Base-by-base conservation (phyloP, 2,329 filamentous ascomycete genomes). In the Colletotrichum filicis region DNA sequence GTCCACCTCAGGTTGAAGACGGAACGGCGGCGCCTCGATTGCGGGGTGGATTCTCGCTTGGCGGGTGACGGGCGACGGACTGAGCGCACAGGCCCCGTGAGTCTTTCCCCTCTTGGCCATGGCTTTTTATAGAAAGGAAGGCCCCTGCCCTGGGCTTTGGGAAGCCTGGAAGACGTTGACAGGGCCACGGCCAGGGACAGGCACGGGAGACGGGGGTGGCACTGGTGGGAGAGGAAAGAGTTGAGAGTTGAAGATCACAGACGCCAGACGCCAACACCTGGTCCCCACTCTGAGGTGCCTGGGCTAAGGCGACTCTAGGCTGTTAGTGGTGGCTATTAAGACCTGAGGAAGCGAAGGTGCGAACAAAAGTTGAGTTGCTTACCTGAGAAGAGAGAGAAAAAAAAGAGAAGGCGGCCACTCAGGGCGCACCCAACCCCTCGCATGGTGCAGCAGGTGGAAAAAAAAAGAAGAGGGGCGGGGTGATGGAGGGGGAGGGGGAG, bases 391-490 rank as follows among this genome's bases (percentile, higher is more conserved):
- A 16, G 19, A 53, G 30, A 12, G 32, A 12, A 1, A 32, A 35
- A 26, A 49, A 26, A 6, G 14, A 49, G 19, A 6, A 19, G 16
- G 16, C 28, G 46, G 64, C 46, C 49, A 30, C 64, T 64, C 19
- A 68, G 58, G 65, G 68, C 9, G 46, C 66, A 30, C 55, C 70
- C 70, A 73, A 30, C 70, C 70, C 70, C 70, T 73, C 70, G 70
- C 70, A 69, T 61, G 32, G 69, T 73, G 59, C 56, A 52, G 66
- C 32, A 56, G 46, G 5, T n/a, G 19, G 9, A 9, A n/a, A 49
- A 46, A 28, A 65, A 69, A 70, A 65, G 42, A 68, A 65, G 65
- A 63, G 66, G 55, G 70, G 66, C 70, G 56, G 46, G 66, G 35
- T 59, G 64, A 61, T 57, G 64, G 68, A 68, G 64, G 68, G 64